phyloP scores from a whole-genome alignment of 176 grass and related monocot genomes.

The Saccharum officinarum region DNA sequence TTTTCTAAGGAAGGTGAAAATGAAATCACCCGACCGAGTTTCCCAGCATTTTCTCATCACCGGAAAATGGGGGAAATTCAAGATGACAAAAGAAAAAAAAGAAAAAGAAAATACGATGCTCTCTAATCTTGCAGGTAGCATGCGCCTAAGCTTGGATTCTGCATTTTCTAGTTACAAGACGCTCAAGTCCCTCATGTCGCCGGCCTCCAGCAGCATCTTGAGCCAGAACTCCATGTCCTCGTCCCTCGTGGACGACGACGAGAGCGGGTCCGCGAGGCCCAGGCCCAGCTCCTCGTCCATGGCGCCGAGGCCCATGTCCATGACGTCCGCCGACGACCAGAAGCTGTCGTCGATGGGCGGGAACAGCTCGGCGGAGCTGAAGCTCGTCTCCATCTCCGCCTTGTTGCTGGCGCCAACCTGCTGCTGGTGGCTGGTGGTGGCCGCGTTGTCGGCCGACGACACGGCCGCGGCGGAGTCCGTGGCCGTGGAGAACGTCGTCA shows the following conservation, averaged over 20 bases:
- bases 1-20: slow-evolving; percentile 35
- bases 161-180: slow-evolving; percentile 15
- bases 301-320: slow-evolving; percentile 30
- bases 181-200: slow-evolving; percentile 41
- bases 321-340: slow-evolving; percentile 45
- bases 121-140: slow-evolving; percentile 1
- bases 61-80: slow-evolving; percentile 10
- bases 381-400: slow-evolving; percentile 22
- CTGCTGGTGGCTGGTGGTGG: background rate
- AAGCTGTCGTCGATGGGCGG: slow-evolving; percentile 52
- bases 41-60: slow-evolving; percentile 35
- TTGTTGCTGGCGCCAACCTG: background rate
- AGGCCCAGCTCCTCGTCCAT: slow-evolving; percentile 30
- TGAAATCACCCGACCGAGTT: slow-evolving; percentile 10
- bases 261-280: background rate
- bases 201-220: slow-evolving; percentile 48
- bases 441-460: slow-evolving; percentile 20
- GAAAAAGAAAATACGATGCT: background rate
- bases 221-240: slow-evolving; percentile 72
- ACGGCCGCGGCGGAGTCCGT: slow-evolving; percentile 22
- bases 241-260: slow-evolving; percentile 13
- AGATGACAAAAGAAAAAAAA: background rate
- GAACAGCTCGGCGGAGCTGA: slow-evolving; percentile 22
- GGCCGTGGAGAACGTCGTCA: slow-evolving; percentile 39
- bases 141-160: background rate